A percentile compares a stretch with the other conserved stretches of the same genome.
Conservation (phyloP, 2,329 filamentous ascomycete species). For the Colletotrichum sublineola region DNA sequence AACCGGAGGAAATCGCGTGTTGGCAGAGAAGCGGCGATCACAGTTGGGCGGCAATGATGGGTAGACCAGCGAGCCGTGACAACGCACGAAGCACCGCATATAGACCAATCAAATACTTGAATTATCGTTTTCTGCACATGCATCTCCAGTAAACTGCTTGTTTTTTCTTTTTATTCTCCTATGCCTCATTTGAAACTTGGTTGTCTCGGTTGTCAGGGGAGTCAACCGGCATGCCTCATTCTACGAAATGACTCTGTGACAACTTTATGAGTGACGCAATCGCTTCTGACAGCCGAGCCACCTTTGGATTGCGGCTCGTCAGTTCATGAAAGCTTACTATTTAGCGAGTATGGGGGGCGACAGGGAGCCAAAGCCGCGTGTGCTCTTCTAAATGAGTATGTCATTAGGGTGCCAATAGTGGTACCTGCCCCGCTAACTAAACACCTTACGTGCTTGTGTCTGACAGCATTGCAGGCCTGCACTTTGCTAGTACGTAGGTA, state of each 20-base stretch:
- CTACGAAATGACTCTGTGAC: neutral
- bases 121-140: slow-evolving; percentile 9
- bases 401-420: neutral
- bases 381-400: slow-evolving; percentile 5
- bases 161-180: neutral
- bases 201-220: neutral
- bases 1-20: slow-evolving; percentile 19
- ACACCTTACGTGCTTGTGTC: neutral
- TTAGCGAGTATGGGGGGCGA: slow-evolving; percentile 14
- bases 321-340: slow-evolving; percentile 6
- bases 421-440: slow-evolving; percentile 13
- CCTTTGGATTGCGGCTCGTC: neutral
- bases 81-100: slow-evolving; percentile 17
- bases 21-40: slow-evolving; percentile 7
- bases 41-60: slow-evolving; percentile 20
- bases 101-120: slow-evolving; percentile 27
- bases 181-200: neutral
- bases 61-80: slow-evolving; percentile 5
- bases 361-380: slow-evolving; percentile 17
- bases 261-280: slow-evolving; percentile 31
- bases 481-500: neutral
- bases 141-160: neutral
- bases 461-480: neutral
- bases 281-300: slow-evolving; percentile 6
- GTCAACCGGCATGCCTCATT: neutral